phyloP scores from a whole-genome alignment of 805 yeast species.

The Starmerella etchellsii region DNA sequence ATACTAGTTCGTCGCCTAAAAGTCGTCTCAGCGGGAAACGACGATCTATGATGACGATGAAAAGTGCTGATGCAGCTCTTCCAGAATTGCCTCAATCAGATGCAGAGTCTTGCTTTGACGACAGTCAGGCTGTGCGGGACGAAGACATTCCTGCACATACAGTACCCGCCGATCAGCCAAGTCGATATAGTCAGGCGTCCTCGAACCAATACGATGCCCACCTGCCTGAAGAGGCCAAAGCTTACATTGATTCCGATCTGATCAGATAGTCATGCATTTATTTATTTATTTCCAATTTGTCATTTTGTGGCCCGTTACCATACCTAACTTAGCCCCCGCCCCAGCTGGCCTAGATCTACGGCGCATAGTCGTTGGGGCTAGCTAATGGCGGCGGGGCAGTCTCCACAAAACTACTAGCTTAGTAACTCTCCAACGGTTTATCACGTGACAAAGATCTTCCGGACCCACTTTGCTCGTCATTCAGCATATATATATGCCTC shows the following conservation, averaged over 20 bases:
- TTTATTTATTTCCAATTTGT: too few relatives aligned
- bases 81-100: neutral
- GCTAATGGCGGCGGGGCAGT: too few relatives aligned
- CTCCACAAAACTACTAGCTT: too few relatives aligned
- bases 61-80: neutral
- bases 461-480: too few relatives aligned
- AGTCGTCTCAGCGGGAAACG: neutral
- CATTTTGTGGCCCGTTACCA: too few relatives aligned
- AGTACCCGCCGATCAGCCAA: neutral
- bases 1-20: too few relatives aligned
- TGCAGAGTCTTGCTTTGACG: neutral
- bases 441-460: too few relatives aligned
- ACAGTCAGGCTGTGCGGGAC: neutral
- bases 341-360: too few relatives aligned
- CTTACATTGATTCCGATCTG: conserved; percentile 9
- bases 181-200: conserved; percentile 14
- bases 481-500: too few relatives aligned
- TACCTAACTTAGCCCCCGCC: too few relatives aligned
- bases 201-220: conserved; percentile 17
- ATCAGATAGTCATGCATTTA: neutral
- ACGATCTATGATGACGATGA: neutral
- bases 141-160: neutral
- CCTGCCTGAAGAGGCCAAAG: conserved; percentile 20
- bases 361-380: too few relatives aligned
- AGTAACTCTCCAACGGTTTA: too few relatives aligned